phyloP scores from a whole-genome alignment of 306 rosid species.

The Alnus glutinosa region DNA sequence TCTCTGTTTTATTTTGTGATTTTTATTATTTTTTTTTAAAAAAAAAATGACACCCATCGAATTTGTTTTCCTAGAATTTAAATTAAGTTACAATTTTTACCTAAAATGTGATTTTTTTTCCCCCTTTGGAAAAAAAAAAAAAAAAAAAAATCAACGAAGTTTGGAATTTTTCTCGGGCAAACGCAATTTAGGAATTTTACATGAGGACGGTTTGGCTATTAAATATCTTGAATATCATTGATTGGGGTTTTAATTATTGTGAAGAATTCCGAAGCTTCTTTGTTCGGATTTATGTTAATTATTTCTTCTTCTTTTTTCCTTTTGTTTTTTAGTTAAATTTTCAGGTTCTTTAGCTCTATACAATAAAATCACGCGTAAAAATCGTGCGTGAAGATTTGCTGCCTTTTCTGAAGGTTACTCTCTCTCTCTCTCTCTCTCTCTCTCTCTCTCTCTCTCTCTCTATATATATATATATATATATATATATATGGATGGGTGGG shows the following conservation, averaged over 20 bases:
- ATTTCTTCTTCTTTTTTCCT: neutral
- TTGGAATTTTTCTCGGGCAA: neutral
- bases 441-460: neutral
- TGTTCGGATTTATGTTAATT: neutral
- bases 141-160: neutral
- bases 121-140: neutral
- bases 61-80: neutral
- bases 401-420: conserved; percentile 10
- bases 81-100: neutral
- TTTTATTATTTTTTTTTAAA: neutral
- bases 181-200: neutral
- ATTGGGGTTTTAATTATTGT: neutral
- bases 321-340: neutral
- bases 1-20: neutral
- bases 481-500: too few species aligned
- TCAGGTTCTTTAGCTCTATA: neutral
- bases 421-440: neutral
- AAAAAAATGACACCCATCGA: neutral
- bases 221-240: neutral
- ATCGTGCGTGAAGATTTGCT: conserved; percentile 4
- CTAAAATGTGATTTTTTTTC: neutral
- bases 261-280: neutral
- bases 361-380: neutral
- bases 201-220: neutral
- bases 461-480: too few species aligned